A percentile compares a stretch with the other conserved stretches of the same genome.
These are phyloP conservation scores for Sistotremastrum niveocremeum DNA, from an alignment of 768 basidiomycete species.

Conservation along the genomic window DNA sequence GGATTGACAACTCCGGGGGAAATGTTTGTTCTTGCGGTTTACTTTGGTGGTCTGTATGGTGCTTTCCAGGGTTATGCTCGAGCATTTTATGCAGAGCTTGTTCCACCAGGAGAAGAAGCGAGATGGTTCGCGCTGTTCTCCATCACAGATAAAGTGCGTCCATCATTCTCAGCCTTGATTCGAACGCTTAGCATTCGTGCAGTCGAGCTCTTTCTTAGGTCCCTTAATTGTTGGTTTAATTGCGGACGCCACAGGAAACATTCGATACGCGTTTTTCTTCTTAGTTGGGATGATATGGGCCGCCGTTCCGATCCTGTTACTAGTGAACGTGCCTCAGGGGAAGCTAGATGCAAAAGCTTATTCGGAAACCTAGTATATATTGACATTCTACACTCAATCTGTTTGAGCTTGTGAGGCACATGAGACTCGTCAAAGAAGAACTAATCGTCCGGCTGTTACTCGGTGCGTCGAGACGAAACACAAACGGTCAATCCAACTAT, in stretches of 20 bases:
- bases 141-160: constrained; percentile 73
- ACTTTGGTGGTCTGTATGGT: constrained; percentile 77
- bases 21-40: constrained; percentile 73
- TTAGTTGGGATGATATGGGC: constrained; percentile 69
- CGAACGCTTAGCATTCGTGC: constrained; percentile 5
- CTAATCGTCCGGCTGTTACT: too few species aligned
- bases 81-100: constrained; percentile 74
- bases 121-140: constrained; percentile 75
- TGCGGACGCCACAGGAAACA: constrained; percentile 81
- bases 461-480: too few species aligned
- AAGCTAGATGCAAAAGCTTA: constrained; percentile 33
- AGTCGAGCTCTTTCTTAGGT: constrained; percentile 89
- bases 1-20: constrained; percentile 69
- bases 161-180: background rate
- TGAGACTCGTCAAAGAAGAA: background rate
- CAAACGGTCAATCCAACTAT: too few species aligned
- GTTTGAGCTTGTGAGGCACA: background rate
- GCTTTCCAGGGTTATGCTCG: constrained; percentile 87
- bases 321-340: constrained; percentile 61
- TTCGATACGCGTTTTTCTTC: constrained; percentile 85
- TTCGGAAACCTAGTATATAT: background rate
- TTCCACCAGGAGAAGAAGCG: constrained; percentile 82
- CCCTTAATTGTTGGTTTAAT: constrained; percentile 82
- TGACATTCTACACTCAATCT: background rate
- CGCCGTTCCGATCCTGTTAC: constrained; percentile 61